phyloP scores from a whole-genome alignment of 148 eudicot species.

The Limonium bicolor region DNA sequence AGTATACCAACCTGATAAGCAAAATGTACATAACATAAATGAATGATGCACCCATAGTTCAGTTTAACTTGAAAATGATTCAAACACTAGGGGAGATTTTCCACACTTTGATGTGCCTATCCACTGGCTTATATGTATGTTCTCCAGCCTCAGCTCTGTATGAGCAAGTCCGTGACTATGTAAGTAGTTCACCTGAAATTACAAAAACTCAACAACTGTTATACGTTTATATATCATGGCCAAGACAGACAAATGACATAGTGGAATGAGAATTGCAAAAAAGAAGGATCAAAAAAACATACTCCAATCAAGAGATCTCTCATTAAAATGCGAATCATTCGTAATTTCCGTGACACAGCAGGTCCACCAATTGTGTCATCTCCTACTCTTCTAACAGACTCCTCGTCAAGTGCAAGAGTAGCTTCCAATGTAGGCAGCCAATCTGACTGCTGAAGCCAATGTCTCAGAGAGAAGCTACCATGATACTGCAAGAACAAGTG shows the following conservation, averaged over 20 bases:
- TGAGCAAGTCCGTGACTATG: slow-evolving; percentile 99
- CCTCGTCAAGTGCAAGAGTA: slow-evolving; percentile 88
- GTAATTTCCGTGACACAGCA: slow-evolving; percentile 72
- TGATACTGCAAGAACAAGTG: slow-evolving; percentile 49
- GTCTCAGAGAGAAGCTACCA: slow-evolving; percentile 81
- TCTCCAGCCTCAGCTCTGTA: slow-evolving; percentile 91
- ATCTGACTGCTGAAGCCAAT: slow-evolving; percentile 96
- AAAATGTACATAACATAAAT: too few species aligned
- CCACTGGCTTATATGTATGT: slow-evolving; percentile 90
- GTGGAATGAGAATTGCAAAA: too few species aligned
- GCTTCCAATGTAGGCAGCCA: slow-evolving; percentile 99
- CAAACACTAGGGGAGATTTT: too few species aligned
- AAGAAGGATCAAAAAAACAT: slow-evolving; percentile 12
- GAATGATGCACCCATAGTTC: too few species aligned
- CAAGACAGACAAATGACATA: slow-evolving; percentile 1
- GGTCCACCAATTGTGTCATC: slow-evolving; percentile 96
- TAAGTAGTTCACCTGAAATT: slow-evolving; percentile 80
- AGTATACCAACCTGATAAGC: slow-evolving; percentile 71
- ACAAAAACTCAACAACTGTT: neutral
- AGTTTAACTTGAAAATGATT: too few species aligned
- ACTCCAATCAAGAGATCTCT: slow-evolving; percentile 98
- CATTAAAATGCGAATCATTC: slow-evolving; percentile 81
- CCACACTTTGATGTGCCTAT: slow-evolving; percentile 93
- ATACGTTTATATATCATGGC: neutral
- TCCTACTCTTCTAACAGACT: slow-evolving; percentile 83